Evolutionary conservation across 2,329 filamentous ascomycete species (phyloP), one percentile per base, ranked within the genome.

Genomic region (Aspergillus melleus): DNA sequence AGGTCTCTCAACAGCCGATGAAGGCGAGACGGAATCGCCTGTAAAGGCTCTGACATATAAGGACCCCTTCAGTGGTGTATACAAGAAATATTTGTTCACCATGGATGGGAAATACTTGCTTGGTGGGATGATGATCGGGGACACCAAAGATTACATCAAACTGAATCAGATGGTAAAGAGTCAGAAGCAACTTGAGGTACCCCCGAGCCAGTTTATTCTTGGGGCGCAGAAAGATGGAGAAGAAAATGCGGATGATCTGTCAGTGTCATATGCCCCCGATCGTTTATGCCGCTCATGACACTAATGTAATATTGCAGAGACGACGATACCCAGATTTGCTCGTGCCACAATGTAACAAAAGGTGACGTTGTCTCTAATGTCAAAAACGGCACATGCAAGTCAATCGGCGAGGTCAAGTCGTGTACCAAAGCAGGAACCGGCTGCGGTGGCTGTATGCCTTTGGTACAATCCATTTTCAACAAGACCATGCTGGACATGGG

Each of bases 111-210:
- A 96, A 73, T 94, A 94, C 69, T 80, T 96, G 1, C 85, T 96
- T 0, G 92, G 92, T n/a, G 93, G 92, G 4, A 96, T 96, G 91
- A 96, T 96, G 91, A 95, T 96, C 62, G 93, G 92, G 44, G 92
- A 96, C 70, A 96, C 91, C 0, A 89, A 86, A 63, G 92, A 96
- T 77, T 96, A 96, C 70, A 85, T 96, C 77, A 96, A 94, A 74
- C 79, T 96, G 22, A 90, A 96, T 1, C 90, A 91, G 1, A 87
- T 96, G 82, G 91, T 95, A 57, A 96, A 93, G 79, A 88, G 86
- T 65, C 90, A 92, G 71, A 96, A 93, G 73, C 81, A 83, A 62
- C 82, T 96, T 1, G 90, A 96, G 14, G 80, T 91, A 0, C 86
- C 91, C 0, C 92, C 92, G 0, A 87, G 89, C 52, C 87, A 96